Conservation (phyloP, 345 rosid species). For the Salix brachista region DNA sequence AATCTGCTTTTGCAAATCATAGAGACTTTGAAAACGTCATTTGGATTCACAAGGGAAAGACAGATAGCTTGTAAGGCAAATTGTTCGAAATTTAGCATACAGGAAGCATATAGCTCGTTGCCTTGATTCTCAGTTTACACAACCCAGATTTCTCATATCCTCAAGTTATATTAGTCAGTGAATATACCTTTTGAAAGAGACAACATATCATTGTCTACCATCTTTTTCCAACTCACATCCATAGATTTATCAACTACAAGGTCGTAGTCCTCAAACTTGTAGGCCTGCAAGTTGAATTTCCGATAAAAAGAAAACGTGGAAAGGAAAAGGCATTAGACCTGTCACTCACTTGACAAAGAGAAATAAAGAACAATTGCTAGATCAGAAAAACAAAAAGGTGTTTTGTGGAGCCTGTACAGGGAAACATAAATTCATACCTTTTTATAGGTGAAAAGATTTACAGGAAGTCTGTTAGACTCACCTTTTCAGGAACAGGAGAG, state of each 20-base stretch:
- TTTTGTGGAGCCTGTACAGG: too few relatives aligned
- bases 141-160: background rate
- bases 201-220: slow-evolving; percentile 30
- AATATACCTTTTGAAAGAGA: slow-evolving; percentile 40
- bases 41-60: background rate
- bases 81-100: background rate
- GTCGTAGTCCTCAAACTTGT: slow-evolving; percentile 26
- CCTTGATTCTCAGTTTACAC: background rate
- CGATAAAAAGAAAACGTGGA: background rate
- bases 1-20: slow-evolving; percentile 35
- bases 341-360: background rate
- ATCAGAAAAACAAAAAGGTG: background rate
- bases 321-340: background rate
- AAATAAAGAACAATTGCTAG: background rate
- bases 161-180: background rate
- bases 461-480: slow-evolving; percentile 20
- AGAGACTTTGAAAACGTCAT: background rate
- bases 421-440: too few relatives aligned
- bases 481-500: slow-evolving; percentile 35
- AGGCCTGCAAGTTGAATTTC: slow-evolving; percentile 9
- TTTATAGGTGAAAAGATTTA: background rate
- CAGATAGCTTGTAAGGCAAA: background rate
- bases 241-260: slow-evolving; percentile 37
- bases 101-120: background rate
- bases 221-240: slow-evolving; percentile 39